A percentile compares a stretch with the other conserved stretches of the same genome.
These are phyloP conservation scores for Quercus phellos DNA, from an alignment of 331 rosid genomes.

Conservation along the genomic window DNA sequence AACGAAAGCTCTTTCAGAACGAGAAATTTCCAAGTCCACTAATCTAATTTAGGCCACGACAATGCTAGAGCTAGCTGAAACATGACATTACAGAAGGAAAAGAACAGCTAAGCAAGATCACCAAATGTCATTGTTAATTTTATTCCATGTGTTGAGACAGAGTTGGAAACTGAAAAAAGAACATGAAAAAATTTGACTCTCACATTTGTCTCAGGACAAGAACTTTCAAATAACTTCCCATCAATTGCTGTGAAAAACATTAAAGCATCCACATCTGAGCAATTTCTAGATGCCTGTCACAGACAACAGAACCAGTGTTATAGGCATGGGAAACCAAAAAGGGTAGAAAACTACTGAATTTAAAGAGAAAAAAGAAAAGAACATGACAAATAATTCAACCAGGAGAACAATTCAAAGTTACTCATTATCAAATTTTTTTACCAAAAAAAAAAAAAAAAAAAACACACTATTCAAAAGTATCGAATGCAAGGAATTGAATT, in stretches of 20 bases:
- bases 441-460: too few relatives aligned
- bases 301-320: not conserved
- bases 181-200: not conserved
- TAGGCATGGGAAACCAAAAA: not conserved
- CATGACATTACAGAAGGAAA: not conserved
- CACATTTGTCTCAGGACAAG: not conserved
- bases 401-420: not conserved
- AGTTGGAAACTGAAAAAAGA: conserved; percentile 2
- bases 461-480: not conserved
- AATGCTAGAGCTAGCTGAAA: too few relatives aligned
- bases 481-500: not conserved
- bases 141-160: conserved; percentile 8
- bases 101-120: not conserved
- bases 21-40: too few relatives aligned
- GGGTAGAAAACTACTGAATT: not conserved
- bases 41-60: too few relatives aligned
- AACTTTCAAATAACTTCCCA: conserved; percentile 11
- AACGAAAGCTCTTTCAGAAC: too few relatives aligned
- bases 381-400: not conserved
- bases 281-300: conserved; percentile 18
- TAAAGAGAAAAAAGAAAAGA: not conserved
- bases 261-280: conserved; percentile 21
- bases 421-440: too few relatives aligned
- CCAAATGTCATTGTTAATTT: conserved; percentile 6
- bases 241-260: conserved; percentile 14